phyloP scores from a whole-genome alignment of 2,329 filamentous ascomycete genomes.

The Cadophora sp. region DNA sequence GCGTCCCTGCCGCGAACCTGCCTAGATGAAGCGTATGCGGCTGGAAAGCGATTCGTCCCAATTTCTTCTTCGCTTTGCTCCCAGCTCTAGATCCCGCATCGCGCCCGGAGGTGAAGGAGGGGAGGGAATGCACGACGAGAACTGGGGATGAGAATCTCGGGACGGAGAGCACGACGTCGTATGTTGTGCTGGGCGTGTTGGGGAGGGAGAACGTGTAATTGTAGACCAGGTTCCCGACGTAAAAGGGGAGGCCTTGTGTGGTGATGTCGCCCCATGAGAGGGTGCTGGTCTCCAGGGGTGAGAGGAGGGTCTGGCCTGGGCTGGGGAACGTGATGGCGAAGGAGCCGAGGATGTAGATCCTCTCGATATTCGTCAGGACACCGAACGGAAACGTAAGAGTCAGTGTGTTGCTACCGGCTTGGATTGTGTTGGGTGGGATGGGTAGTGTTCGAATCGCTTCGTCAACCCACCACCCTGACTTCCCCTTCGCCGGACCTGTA shows the following conservation, averaged over 20 bases:
- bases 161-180: constrained; percentile 28
- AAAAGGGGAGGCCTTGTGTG: constrained; percentile 41
- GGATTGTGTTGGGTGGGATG: constrained; percentile 35
- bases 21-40: constrained; percentile 37
- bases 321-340: constrained; percentile 38
- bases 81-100: neutral
- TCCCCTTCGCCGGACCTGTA: neutral
- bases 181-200: neutral
- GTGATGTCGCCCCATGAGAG: constrained; percentile 41
- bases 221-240: constrained; percentile 42
- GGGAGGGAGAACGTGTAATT: constrained; percentile 27
- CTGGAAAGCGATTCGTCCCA: constrained; percentile 39
- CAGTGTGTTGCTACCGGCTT: constrained; percentile 36
- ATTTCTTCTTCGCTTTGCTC: constrained; percentile 18
- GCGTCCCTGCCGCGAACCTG: constrained; percentile 23
- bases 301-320: constrained; percentile 5
- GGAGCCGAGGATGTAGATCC: constrained; percentile 43
- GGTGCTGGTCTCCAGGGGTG: constrained; percentile 10
- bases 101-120: neutral
- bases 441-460: constrained; percentile 41
- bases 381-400: constrained; percentile 41
- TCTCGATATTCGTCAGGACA: constrained; percentile 41
- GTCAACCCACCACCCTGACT: constrained; percentile 43
- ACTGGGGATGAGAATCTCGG: constrained; percentile 39
- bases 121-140: constrained; percentile 28